Conservation (phyloP, 1,284 basidiomycete species). For the Irpex sp. region DNA sequence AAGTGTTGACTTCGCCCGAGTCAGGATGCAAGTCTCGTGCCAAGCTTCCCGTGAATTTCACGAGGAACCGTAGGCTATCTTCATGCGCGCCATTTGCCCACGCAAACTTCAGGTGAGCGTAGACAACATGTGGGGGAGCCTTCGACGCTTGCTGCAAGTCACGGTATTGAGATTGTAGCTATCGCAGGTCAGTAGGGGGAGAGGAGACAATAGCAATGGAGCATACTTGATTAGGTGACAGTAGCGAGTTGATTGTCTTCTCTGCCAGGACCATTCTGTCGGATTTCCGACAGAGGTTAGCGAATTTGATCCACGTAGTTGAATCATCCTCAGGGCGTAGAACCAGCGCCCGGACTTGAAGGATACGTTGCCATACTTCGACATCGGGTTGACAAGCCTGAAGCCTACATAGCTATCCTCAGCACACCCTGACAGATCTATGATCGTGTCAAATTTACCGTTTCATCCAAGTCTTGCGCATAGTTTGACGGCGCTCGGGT, state of each 20-base stretch:
- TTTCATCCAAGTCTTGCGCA: conserved; percentile 95
- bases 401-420: conserved; percentile 44
- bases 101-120: conserved; percentile 95
- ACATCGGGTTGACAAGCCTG: conserved; percentile 98
- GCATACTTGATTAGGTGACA: conserved; percentile 63
- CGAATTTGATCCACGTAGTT: conserved; percentile 96
- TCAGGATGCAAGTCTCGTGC: conserved; percentile 73
- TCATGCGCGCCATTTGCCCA: conserved; percentile 86
- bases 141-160: conserved; percentile 53
- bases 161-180: conserved; percentile 20
- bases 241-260: conserved; percentile 93
- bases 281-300: conserved; percentile 83
- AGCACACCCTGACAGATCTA: too few relatives aligned
- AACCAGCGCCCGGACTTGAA: conserved; percentile 95
- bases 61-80: conserved; percentile 84
- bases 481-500: conserved; percentile 83
- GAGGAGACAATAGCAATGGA: background rate
- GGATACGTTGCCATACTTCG: conserved; percentile 97
- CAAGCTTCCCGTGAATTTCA: conserved; percentile 79
- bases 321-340: conserved; percentile 93
- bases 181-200: background rate
- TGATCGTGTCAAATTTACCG: conserved; percentile 41
- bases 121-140: conserved; percentile 95
- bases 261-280: conserved; percentile 89
- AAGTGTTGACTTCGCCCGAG: conserved; percentile 36